Evolutionary conservation across 2,329 filamentous ascomycete genomes (phyloP), one percentile per base, ranked within the genome.

Genomic region (Acrocalymma vagum): DNA sequence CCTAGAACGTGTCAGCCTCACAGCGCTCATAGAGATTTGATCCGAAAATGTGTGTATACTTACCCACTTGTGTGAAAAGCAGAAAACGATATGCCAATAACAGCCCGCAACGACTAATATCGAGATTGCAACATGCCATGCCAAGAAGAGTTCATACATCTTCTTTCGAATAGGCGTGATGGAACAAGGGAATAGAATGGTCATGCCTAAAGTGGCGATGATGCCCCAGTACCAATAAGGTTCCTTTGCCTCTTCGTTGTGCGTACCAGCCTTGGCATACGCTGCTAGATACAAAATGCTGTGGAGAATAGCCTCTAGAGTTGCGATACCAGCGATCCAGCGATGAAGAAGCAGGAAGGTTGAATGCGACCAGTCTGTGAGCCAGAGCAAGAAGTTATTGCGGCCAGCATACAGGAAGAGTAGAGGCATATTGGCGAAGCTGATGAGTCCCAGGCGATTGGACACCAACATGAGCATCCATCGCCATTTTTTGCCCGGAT

Each of bases 301-400:
- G 58, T 82, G 79, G 0, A 81, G 29, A 7, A 72, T 55, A 1
- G 72, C 74, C 30, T 82, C 70, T 0, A 79, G 29, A 1, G 71
- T 70, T 17, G 66, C 72, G 6, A 81, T 62, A 15, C 69, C 59
- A 1, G 76, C 51, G 21, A 55, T 25, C 51, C 51, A 55, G 7
- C 48, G 21, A 33, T 82, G 78, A 0, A 80, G 61, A 0, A 80
- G 54, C 3, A 80, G 44, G 36, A 69, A 80, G 0, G 78, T 80
- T 0, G 70, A 69, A 44, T 78, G 72, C 0, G 66, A 72, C 76
- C 77, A 80, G 48, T 76, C 70, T 3, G 78, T 79, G 1, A 78
- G 26, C 61, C 70, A 75, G 0, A 80, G 65, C 0, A 79, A 65
- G 3, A 79, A 15, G 37, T 76, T 79, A 48, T 81, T 80, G 1